Base-by-base conservation (phyloP, 768 basidiomycete genomes). In the Trametes villosa region DNA sequence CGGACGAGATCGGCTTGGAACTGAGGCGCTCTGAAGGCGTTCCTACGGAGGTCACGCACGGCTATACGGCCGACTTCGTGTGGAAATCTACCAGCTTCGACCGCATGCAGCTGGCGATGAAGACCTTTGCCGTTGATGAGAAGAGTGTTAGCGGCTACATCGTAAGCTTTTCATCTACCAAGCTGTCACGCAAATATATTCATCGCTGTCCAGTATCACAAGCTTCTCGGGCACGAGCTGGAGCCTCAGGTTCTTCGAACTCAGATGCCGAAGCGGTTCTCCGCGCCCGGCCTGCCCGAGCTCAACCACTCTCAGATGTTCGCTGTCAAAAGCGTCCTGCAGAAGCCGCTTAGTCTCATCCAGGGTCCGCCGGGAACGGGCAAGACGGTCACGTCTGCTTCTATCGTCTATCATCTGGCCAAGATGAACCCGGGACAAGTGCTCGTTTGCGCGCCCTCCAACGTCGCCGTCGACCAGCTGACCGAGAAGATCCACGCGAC, bases 31-130 rank as follows among this genome's bases (percentile, higher is more conserved):
- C 92, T 1, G 96, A 98, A 66, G 94, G 94, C 17, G 95, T 96
- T 8, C 97, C 97, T 6, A 86, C 89, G 18, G 96, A 98, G 31
- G 86, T 94, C 75, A 94, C 94, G 0, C 94, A 96, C 71, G 92
- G 93, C 67, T 98, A 97, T 69, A 88, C 92, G 0, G 97, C 90
- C n/a, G 97, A 99, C 74, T 99, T 98, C 70, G 96, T 99, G 5
- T 99, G 97, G 97, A 99, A 99, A 76, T 96, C 95, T 5, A 99
- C 97, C 1, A 98, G 96, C 74, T 99, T 99, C 69, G 97, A 99
- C 74, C 84, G 97, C 49, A 99, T 99, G 97, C 97, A 99, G 72
- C 83, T 94, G 33, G 96, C 97, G 0, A 98, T 99, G 96, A 98
- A 98, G 83, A 98, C 96, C 1, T 99, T 99, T 71, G 97, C 97